Evolutionary conservation across 345 rosid species (phyloP).

Genomic region (Gossypioides kirkii): DNA sequence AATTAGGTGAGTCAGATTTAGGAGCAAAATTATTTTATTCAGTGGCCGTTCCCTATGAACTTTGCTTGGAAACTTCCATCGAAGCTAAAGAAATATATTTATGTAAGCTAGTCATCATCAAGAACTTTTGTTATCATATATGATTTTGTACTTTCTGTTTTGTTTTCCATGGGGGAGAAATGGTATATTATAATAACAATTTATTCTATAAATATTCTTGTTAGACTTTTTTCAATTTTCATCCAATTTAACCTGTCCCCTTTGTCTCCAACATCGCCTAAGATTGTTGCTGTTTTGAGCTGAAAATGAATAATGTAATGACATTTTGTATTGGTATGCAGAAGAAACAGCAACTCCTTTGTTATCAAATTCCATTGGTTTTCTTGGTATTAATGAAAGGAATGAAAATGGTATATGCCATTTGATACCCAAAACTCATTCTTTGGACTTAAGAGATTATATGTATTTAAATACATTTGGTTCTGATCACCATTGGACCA

Average conservation of each 20-base stretch:
- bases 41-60: too few species aligned
- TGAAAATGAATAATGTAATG: not conserved
- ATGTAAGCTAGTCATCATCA: not conserved
- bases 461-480: not conserved
- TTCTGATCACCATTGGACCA: not conserved
- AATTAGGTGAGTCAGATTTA: too few species aligned
- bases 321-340: too few species aligned
- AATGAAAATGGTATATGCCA: slow-evolving; percentile 2
- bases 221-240: too few species aligned
- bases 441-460: not conserved
- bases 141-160: not conserved
- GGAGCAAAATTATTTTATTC: too few species aligned
- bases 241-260: not conserved
- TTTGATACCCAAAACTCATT: not conserved
- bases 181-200: not conserved
- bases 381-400: not conserved
- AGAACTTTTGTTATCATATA: not conserved
- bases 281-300: not conserved
- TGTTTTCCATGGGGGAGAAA: not conserved
- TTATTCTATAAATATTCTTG: not conserved
- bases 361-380: not conserved
- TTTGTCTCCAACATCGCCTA: not conserved
- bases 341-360: not conserved
- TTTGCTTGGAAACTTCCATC: too few species aligned
- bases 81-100: too few species aligned